Evolutionary conservation across 352 stramenopile genomes (phyloP).

Genomic region (Phytophthora pistaciae): DNA sequence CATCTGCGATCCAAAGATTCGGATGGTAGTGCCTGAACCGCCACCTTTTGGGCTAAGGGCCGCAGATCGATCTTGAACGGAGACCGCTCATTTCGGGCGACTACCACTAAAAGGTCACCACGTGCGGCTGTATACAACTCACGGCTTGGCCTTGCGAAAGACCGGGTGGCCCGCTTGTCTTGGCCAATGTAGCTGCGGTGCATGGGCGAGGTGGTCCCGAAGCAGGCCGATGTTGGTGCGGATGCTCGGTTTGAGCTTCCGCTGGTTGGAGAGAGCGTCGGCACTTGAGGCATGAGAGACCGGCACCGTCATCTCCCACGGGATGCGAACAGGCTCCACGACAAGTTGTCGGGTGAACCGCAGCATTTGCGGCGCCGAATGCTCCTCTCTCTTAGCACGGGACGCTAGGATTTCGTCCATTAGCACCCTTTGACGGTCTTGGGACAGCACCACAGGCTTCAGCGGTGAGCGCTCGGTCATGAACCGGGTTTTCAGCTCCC

Average conservation of each 20-base stretch:
- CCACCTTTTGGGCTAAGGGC: slow-evolving; percentile 9
- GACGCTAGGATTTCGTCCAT: slow-evolving; percentile 27
- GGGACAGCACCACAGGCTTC: slow-evolving; percentile 33
- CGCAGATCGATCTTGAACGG: slow-evolving; percentile 10
- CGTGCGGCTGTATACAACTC: not conserved
- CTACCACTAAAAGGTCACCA: not conserved
- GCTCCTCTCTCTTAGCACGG: slow-evolving; percentile 23
- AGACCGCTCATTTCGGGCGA: slow-evolving; percentile 17
- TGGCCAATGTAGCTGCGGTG: slow-evolving; percentile 63
- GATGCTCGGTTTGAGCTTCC: slow-evolving; percentile 70
- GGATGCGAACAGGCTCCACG: slow-evolving; percentile 60
- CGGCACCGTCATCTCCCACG: slow-evolving; percentile 77
- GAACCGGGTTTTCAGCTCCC: slow-evolving; percentile 35
- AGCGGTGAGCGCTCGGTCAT: slow-evolving; percentile 40
- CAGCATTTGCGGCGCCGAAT: slow-evolving; percentile 23
- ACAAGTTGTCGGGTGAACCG: slow-evolving; percentile 57
- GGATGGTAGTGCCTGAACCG: slow-evolving; percentile 6
- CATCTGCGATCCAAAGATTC: slow-evolving; percentile 28
- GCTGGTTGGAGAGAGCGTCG: slow-evolving; percentile 49
- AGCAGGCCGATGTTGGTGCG: slow-evolving; percentile 62
- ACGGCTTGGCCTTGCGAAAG: slow-evolving; percentile 24
- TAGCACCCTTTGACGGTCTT: slow-evolving; percentile 35
- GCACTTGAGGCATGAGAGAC: slow-evolving; percentile 20
- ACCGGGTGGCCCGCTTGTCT: slow-evolving; percentile 44
- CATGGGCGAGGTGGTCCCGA: slow-evolving; percentile 68